A percentile compares a stretch with the other conserved stretches of the same genome.
Evolutionary conservation across 371 early-diverging fungal genomes (phyloP).

Genomic region (Astathelohania contejeani): DNA sequence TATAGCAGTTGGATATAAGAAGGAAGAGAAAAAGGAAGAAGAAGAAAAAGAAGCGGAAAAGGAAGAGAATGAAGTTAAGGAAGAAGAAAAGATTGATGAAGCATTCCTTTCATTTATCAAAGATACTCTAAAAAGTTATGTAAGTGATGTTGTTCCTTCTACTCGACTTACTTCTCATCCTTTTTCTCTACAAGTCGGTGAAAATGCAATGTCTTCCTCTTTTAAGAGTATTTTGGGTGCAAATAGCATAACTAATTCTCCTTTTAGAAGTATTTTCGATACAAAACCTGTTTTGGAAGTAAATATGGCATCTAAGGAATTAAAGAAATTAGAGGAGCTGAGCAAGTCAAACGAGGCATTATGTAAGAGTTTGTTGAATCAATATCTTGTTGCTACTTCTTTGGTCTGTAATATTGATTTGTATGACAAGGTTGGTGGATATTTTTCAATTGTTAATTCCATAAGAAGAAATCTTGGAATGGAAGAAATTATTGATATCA

Average conservation of each 20-base stretch:
- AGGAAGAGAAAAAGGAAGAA: neutral
- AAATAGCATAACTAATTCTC: neutral
- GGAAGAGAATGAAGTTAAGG: neutral
- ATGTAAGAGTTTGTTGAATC: conserved; percentile 14
- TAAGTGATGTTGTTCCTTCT: conserved; percentile 1
- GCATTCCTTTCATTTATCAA: neutral
- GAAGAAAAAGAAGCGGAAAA: neutral
- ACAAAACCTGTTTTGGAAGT: conserved; percentile 2
- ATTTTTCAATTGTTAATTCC: neutral
- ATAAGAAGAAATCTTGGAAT: conserved; percentile 7
- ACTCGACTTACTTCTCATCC: neutral
- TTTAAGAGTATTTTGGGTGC: conserved; percentile 1
- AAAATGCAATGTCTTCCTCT: neutral
- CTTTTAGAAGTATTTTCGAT: conserved; percentile 1
- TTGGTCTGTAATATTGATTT: neutral
- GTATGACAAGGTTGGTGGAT: neutral
- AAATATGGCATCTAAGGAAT: neutral
- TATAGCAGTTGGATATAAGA: neutral
- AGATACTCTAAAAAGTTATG: neutral
- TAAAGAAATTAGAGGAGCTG: conserved; percentile 2
- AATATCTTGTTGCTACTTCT: conserved; percentile 11
- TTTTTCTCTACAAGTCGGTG: neutral
- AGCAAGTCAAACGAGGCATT: neutral
- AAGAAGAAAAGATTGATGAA: neutral
- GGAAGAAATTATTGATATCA: conserved; percentile 8